Evolutionary conservation across 306 rosid genomes (phyloP).

Genomic region (Biancaea sappan): DNA sequence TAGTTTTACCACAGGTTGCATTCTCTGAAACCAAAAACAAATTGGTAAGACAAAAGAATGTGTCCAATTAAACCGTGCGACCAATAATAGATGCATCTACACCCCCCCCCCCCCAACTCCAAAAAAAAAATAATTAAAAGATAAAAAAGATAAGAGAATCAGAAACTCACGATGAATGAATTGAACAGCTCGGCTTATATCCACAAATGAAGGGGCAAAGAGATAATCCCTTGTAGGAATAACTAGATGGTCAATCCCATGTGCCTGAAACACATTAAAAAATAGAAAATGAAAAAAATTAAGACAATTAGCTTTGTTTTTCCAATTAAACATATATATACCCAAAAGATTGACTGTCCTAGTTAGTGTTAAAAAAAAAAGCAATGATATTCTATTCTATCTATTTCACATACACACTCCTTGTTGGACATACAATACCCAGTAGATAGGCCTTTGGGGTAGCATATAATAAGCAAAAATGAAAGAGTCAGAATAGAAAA

Average conservation of each 20-base stretch:
- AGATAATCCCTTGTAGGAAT: constrained; percentile 97
- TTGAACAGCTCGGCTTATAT: constrained; percentile 85
- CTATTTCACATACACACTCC: constrained; percentile 7
- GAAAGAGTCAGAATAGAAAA: not conserved
- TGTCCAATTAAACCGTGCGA: constrained; percentile 7
- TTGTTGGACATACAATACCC: not conserved
- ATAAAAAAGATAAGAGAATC: not conserved
- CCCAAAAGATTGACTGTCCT: not conserved
- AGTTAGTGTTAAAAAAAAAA: not conserved
- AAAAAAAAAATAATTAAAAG: not conserved
- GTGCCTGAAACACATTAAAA: constrained; percentile 59
- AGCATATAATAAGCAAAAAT: constrained; percentile 14
- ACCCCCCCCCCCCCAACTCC: not conserved
- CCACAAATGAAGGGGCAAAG: constrained; percentile 86
- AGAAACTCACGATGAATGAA: constrained; percentile 79
- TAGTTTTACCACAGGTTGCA: constrained; percentile 67
- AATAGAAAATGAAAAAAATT: constrained; percentile 27
- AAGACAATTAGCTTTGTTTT: not conserved
- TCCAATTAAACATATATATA: constrained; percentile 4
- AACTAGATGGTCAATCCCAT: constrained; percentile 88
- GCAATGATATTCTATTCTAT: not conserved
- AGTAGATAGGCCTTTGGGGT: not conserved
- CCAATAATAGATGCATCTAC: constrained; percentile 1
- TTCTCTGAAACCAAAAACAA: constrained; percentile 50
- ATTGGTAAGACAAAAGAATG: constrained; percentile 3